Base-by-base conservation (phyloP, 805 yeast species). In the Yamadazyma olivae region DNA sequence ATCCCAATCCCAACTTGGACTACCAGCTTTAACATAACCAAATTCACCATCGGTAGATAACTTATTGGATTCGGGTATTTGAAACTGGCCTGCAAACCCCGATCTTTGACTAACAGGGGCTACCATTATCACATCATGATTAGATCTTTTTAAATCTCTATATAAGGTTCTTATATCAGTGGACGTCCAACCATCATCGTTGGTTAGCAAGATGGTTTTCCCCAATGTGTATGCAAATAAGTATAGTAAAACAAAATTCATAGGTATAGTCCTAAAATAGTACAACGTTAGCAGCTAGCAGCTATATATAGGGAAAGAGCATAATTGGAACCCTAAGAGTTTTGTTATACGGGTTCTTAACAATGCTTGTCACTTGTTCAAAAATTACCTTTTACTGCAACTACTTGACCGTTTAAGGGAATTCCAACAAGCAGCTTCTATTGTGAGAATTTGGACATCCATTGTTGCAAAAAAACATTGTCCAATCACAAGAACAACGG, bases 171-270 rank as follows among this genome's bases (percentile, higher is more conserved):
- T 69, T 50, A 77, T 72, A 49, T 74, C 74, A 32, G 80, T 71
- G 4, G 79, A 58, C 3, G 71, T 73, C 75, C 77, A 77, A 14
- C 75, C 70, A 44, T 77, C 82, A 49, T 77, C 82, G 47, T 77
- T 75, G 41, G 78, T 68, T 26, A 74, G 58, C 15, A 75, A 52
- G 8, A 42, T 33, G 3, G 43, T 36, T 27, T 42, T 42, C 18
- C 27, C 21, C 15, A 29, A 6, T 17, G 18, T 15, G 13, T 12
- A 5, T 13, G 30, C 6, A n/a, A 27, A 5, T 13, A 27, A 27
- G 20, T n/a, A n/a, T n/a, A n/a, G 19, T 21, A 9, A 21, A 21
- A 21, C 24, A 8, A 21, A 21, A n/a, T n/a, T n/a, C n/a, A n/a
- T n/a, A n/a, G n/a, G n/a, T n/a, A n/a, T n/a, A n/a, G n/a, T n/a